Evolutionary conservation across 2,329 filamentous ascomycete species (phyloP), one percentile per base, ranked within the genome.

Genomic region (Tolypocladium paradoxum): DNA sequence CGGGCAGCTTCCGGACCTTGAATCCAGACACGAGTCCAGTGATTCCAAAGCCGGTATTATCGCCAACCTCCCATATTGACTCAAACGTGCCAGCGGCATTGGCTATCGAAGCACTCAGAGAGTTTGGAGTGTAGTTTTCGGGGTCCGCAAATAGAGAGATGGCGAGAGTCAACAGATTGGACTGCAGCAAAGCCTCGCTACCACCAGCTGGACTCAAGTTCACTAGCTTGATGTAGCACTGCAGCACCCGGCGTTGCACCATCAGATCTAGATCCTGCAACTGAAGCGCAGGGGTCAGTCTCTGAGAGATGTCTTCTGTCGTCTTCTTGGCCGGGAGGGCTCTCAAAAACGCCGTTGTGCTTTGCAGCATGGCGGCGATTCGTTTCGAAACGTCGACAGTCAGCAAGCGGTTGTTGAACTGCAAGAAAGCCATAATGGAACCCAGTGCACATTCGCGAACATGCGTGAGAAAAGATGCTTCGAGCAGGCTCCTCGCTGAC

Each of bases 301-400:
- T 81, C 66, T 96, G 90, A 1, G 84, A 81, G 18, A 92, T 83
- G 62, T 99, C 95, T 54, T 96, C 92, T 0, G 85, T 87, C 0
- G 83, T 86, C 69, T 92, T 96, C 68, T 88, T 92, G 0, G 79
- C 75, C 0, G 93, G 91, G 6, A 99, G 71, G 22, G 86, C 87
- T 62, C 87, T 88, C n/a, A 97, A 69, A 61, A 97, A 99, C 8
- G 86, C 81, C 1, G 90, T 88, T 0, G 93, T 96, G 65, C 93
- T 96, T 66, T 97, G 92, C 50, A 99, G 77, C 92, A 99, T 96
- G 1, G 84, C 83, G 35, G 91, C 88, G 59, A 99, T 87, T 52
- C 93, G 82, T 66, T 93, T 95, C 5, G 91, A 95, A 12, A 96
- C 90, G 71, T 99, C 93, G 2, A 92, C 84, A 0, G 93, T 99